phyloP scores from a whole-genome alignment of 2,329 filamentous ascomycete genomes.

The Phyllosticta citribraziliensis region DNA sequence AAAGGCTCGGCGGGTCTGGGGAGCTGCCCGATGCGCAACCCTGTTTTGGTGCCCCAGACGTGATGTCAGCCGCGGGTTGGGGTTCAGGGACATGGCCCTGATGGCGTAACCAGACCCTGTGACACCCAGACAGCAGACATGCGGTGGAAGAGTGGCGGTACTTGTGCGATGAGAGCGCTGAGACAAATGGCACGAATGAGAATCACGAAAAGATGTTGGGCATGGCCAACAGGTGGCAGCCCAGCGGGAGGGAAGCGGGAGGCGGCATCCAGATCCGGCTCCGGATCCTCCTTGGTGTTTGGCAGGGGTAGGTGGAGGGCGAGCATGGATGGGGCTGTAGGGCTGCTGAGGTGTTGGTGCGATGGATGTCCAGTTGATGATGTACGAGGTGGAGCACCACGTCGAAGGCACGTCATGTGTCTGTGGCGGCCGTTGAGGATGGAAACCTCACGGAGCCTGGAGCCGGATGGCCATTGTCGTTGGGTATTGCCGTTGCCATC shows the following conservation, averaged over 20 bases:
- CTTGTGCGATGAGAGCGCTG: not conserved
- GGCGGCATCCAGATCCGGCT: not conserved
- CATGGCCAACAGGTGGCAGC: not conserved
- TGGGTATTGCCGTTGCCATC: not conserved
- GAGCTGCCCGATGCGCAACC: not conserved
- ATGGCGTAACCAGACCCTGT: not conserved
- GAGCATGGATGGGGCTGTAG: not conserved
- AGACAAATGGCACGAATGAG: not conserved
- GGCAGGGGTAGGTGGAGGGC: not conserved
- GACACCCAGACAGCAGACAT: not conserved
- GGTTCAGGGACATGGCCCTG: no score
- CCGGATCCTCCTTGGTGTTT: not conserved
- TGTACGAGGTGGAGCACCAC: not conserved
- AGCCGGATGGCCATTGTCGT: not conserved
- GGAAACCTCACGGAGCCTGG: not conserved
- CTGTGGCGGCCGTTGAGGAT: not conserved
- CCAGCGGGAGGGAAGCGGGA: not conserved
- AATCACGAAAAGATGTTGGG: not conserved
- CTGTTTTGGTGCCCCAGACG: not conserved
- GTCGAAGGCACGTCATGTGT: not conserved
- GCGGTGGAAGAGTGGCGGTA: not conserved
- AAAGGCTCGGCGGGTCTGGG: not conserved
- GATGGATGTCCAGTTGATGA: not conserved
- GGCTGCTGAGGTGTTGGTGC: not conserved
- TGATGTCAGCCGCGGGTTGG: not conserved